Evolutionary conservation across 352 stramenopile species (phyloP).

Genomic region (Phytophthora tubulina): DNA sequence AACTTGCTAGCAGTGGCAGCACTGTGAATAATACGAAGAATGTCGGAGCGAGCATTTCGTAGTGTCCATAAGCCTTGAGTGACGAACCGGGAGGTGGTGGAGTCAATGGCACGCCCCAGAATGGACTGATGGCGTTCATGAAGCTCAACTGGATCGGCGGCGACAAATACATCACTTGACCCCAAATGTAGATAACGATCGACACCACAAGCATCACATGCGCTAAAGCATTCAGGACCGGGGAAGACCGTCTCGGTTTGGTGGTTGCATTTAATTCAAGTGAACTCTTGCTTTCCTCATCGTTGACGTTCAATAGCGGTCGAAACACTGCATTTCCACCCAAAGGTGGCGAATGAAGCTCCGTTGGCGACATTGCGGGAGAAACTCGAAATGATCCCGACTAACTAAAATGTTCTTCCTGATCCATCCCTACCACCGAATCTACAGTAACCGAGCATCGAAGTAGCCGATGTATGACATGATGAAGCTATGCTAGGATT

Average conservation of each 20-base stretch:
- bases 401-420: neutral
- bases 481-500: conserved; percentile 23
- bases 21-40: conserved; percentile 68
- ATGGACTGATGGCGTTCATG: conserved; percentile 38
- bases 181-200: conserved; percentile 53
- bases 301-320: conserved; percentile 23
- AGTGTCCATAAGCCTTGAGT: conserved; percentile 42
- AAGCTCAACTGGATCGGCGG: conserved; percentile 48
- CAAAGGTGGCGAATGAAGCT: conserved; percentile 16
- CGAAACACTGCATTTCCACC: conserved; percentile 10
- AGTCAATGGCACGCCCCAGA: conserved; percentile 41
- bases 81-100: conserved; percentile 36
- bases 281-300: conserved; percentile 6
- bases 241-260: neutral
- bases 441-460: neutral
- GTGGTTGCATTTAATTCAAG: neutral
- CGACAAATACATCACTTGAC: conserved; percentile 53
- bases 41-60: conserved; percentile 63
- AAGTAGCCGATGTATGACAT: conserved; percentile 28
- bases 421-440: conserved; percentile 32
- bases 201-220: conserved; percentile 49
- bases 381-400: conserved; percentile 25
- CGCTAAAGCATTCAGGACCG: conserved; percentile 32
- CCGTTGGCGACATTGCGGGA: conserved; percentile 28
- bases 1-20: conserved; percentile 51